phyloP scores from a whole-genome alignment of 2,329 filamentous ascomycete genomes.

The Colletotrichum sp. region DNA sequence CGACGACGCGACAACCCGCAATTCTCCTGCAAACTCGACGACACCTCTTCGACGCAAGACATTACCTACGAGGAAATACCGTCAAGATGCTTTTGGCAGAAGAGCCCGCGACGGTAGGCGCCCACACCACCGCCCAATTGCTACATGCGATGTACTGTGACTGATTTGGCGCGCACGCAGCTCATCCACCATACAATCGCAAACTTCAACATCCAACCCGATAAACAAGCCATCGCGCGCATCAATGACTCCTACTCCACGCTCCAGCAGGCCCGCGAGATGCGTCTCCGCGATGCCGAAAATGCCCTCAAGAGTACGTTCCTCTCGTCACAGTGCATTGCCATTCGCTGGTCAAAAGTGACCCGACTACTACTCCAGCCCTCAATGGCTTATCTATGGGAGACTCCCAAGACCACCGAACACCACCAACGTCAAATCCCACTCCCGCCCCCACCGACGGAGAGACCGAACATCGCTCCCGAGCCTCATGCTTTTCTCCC shows the following conservation, averaged over 20 bases:
- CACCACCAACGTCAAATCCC: background rate
- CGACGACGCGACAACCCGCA: background rate
- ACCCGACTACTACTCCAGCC: background rate
- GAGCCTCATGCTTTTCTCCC: background rate
- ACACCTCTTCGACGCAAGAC: background rate
- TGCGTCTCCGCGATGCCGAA: slow-evolving; percentile 76
- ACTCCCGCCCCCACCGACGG: background rate
- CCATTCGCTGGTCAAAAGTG: background rate
- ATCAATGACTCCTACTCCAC: slow-evolving; percentile 84
- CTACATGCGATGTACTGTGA: background rate
- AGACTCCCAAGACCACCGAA: background rate
- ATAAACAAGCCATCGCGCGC: slow-evolving; percentile 83
- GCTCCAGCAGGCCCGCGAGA: slow-evolving; percentile 82
- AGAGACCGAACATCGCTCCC: too few relatives aligned
- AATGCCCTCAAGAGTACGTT: slow-evolving; percentile 64
- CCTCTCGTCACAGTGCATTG: background rate
- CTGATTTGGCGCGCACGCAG: slow-evolving; percentile 45
- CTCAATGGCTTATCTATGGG: background rate
- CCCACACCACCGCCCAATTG: background rate
- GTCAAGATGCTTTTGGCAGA: slow-evolving; percentile 90
- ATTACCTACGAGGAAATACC: background rate
- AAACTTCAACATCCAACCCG: slow-evolving; percentile 94
- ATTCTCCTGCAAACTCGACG: too few relatives aligned
- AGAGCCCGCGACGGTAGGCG: slow-evolving; percentile 80
- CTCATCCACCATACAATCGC: slow-evolving; percentile 90